Percentiles rank a stretch among this genome's conserved stretches.
phyloP scores from a whole-genome alignment of 257 asterid genomes.

The Gentiana straminea region DNA sequence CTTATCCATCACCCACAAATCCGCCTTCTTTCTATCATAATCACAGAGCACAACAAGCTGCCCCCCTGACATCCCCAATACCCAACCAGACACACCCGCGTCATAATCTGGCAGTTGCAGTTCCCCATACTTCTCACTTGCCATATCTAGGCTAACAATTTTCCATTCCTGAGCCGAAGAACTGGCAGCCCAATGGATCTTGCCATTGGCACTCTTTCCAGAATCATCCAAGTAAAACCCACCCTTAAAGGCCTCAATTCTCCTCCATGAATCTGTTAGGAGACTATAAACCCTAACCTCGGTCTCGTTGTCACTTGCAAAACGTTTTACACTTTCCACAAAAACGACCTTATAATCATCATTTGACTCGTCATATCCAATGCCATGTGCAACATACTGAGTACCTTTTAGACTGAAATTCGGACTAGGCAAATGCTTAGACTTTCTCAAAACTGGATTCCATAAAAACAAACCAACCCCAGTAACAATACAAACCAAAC shows the following conservation, averaged over 20 bases:
- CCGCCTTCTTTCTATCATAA: slow-evolving; percentile 9
- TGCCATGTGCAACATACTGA: slow-evolving; percentile 14
- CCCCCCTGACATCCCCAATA: slow-evolving; percentile 9
- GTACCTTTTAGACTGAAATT: too few relatives aligned
- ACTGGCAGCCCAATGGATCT: slow-evolving; percentile 11
- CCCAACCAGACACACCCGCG: too few relatives aligned
- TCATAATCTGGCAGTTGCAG: too few relatives aligned
- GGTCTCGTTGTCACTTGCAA: slow-evolving; percentile 11
- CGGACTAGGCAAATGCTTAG: slow-evolving; percentile 11
- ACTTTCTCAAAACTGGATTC: slow-evolving; percentile 19
- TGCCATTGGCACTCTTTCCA: slow-evolving; percentile 44
- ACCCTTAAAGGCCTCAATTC: slow-evolving; percentile 16
- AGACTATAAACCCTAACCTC: slow-evolving; percentile 34
- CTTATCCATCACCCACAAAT: neutral
- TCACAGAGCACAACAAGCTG: slow-evolving; percentile 30
- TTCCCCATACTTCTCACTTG: too few relatives aligned
- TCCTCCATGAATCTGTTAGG: slow-evolving; percentile 3
- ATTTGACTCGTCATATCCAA: too few relatives aligned
- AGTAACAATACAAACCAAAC: slow-evolving; percentile 25
- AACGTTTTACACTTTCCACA: slow-evolving; percentile 11
- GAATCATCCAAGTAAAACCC: too few relatives aligned
- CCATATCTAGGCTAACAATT: slow-evolving; percentile 24
- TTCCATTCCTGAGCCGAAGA: slow-evolving; percentile 15
- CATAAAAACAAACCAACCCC: slow-evolving; percentile 22
- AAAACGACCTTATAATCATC: slow-evolving; percentile 35